Evolutionary conservation across 176 grass and related monocot species (phyloP), one percentile per base, ranked within the genome.

Genomic region (Tillandsia fasciculata): DNA sequence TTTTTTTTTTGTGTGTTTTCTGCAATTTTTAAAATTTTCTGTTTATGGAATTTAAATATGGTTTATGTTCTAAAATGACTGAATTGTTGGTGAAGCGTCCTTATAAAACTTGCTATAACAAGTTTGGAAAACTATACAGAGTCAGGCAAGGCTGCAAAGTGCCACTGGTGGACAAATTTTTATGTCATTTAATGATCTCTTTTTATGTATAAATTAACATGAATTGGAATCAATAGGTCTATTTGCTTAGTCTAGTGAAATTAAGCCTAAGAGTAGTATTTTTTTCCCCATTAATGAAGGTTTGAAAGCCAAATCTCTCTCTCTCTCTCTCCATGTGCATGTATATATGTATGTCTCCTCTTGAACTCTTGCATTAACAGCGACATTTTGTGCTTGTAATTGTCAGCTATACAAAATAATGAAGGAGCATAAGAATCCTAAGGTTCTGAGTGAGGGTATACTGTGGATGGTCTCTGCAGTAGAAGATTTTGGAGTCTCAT

Each of bases 371-470:
- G 56, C n/a, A 61, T 61, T 26, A 77, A 3, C 65, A 68, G 28
- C 58, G 28, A 77, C 71, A 87, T 79, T 63, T 74, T 52, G 64
- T 42, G 29, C n/a, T 33, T 47, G 58, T 72, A 23, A 72, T 66
- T 50, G 65, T 14, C 82, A 97, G 94, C 70, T 97, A 26, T 97
- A 93, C 82, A 99, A 99, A 89, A 99, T 99, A 75, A 88, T 99
- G 94, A 99, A 90, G 81, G 94, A 88, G 69, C 94, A 99, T 72
- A 99, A 99, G 75, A 99, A 99, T 70, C 94, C 94, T 9, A 99
- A 99, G 75, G 94, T 99, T 63, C 89, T 91, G 59, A 99, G 82
- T 53, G 94, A 99, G 75, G 94, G 94, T 69, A 78, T 99, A 73
- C 58, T 90, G 67, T 99, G 94, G 94, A 99, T 99, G 90, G 90